Base-by-base conservation (phyloP, 129 eudicot genomes). In the Ambrosia artemisiifolia region DNA sequence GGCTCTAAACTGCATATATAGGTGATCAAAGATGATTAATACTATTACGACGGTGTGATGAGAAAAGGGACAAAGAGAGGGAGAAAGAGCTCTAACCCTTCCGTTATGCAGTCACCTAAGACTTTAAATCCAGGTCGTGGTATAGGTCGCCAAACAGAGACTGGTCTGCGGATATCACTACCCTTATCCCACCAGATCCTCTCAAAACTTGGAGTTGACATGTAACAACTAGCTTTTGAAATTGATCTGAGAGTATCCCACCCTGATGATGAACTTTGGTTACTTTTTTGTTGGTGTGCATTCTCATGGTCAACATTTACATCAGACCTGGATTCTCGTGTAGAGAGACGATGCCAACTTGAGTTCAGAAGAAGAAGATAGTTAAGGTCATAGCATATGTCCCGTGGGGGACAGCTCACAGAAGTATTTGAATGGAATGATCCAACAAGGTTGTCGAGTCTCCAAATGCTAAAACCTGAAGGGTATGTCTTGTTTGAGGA, bases 161-260 rank as follows among this genome's bases (percentile, higher is more conserved):
- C 82, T 56, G 99, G 85, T 65, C 86, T 84, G 38, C 99, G 96
- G 59, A 74, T 73, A 73, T 95, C 99, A 70, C 88, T 72, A 46
- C 97, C 99, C 77, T 84, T 88, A 83, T 95, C 97, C 99, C 97
- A 95, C 99, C 99, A 95, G 70, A 95, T 88, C 79, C 99, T 83
- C 82, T 90, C 93, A 76, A 95, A 95, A 73, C 85, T 86, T 75
- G 99, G 96, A 67, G 87, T 87, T 49, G 96, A 88, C 82, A 86
- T 76, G 63, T 82, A 86, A 80, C 80, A 89, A 57, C 83, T 73
- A 69, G 85, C 75, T 78, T 78, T 86, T 11, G 94, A 86, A 63
- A 86, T 73, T 70, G 98, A 81, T 83, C 95, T 85, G 65, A 93
- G 78, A 47, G 83, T 65, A 80, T 93, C 98, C 96, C 96, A 93